Evolutionary conservation across 192 early-diverging fungal genomes (phyloP).

Genomic region (Phycomyces nitens): DNA sequence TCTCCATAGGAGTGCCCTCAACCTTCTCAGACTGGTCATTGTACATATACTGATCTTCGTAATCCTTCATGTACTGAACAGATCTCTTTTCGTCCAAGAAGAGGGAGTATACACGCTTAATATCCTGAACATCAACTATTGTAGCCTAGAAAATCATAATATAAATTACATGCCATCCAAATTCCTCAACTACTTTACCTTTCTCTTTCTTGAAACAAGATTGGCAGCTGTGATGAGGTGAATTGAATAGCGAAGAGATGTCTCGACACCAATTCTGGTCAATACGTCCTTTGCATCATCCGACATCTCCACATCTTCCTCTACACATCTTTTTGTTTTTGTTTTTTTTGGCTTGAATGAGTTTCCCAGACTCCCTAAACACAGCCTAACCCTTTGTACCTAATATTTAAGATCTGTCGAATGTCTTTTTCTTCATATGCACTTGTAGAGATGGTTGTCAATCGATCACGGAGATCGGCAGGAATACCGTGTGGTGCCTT

Average conservation of each 20-base stretch:
- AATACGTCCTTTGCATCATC: slow-evolving; percentile 82
- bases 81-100: slow-evolving; percentile 97
- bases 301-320: slow-evolving; percentile 91
- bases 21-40: slow-evolving; percentile 49
- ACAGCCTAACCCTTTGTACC: slow-evolving; percentile 24
- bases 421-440: slow-evolving; percentile 86
- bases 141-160: slow-evolving; percentile 48
- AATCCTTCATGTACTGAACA: slow-evolving; percentile 92
- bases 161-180: neutral
- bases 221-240: slow-evolving; percentile 95
- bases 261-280: slow-evolving; percentile 88
- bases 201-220: slow-evolving; percentile 87
- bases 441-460: slow-evolving; percentile 91
- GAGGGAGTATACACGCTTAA: slow-evolving; percentile 89
- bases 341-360: too few species aligned
- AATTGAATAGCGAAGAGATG: slow-evolving; percentile 91
- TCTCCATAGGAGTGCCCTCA: slow-evolving; percentile 36
- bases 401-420: slow-evolving; percentile 83
- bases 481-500: slow-evolving; percentile 96
- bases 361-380: neutral
- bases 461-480: slow-evolving; percentile 90
- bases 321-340: slow-evolving; percentile 75
- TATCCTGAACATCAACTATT: slow-evolving; percentile 91
- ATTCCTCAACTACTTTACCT: too few species aligned
- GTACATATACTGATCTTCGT: slow-evolving; percentile 93